phyloP scores from a whole-genome alignment of 768 basidiomycete genomes.

The Rubroboletus satanas region DNA sequence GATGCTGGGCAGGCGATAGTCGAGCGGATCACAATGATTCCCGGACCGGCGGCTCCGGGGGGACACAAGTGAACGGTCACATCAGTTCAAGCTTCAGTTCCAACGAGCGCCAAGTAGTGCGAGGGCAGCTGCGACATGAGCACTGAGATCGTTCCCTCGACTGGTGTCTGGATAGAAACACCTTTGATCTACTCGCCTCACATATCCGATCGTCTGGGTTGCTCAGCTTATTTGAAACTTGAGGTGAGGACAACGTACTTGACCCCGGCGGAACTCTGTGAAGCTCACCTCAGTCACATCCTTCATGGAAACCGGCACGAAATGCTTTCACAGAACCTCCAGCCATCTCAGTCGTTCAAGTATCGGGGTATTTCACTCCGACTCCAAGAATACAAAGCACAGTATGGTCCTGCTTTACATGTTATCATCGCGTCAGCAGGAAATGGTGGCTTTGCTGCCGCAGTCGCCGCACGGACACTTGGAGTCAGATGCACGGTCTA shows the following conservation, averaged over 20 bases:
- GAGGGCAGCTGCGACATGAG: conserved; percentile 3
- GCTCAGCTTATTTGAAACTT: conserved; percentile 64
- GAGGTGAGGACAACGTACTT: conserved; percentile 44
- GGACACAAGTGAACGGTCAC: not conserved
- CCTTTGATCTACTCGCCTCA: conserved; percentile 59
- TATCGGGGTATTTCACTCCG: conserved; percentile 67
- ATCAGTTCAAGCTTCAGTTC: too few relatives aligned
- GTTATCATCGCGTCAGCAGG: conserved; percentile 71
- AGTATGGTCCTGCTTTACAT: conserved; percentile 53
- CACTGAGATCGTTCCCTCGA: not conserved
- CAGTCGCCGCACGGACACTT: conserved; percentile 55
- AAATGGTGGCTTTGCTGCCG: conserved; percentile 76
- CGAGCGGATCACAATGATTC: not conserved
- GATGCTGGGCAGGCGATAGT: too few relatives aligned
- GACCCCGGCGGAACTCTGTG: not conserved
- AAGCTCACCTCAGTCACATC: not conserved
- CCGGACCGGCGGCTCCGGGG: not conserved
- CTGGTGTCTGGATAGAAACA: conserved; percentile 54
- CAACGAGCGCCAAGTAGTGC: not conserved
- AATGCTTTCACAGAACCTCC: conserved; percentile 52
- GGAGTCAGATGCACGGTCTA: conserved; percentile 62
- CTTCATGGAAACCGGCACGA: not conserved
- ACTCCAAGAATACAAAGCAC: conserved; percentile 46
- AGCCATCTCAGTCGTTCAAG: conserved; percentile 75
- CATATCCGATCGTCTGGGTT: conserved; percentile 51